A percentile compares a stretch with the other conserved stretches of the same genome.
phyloP scores from a whole-genome alignment of 371 early-diverging fungal species.

The Fennellomyces sp. region DNA sequence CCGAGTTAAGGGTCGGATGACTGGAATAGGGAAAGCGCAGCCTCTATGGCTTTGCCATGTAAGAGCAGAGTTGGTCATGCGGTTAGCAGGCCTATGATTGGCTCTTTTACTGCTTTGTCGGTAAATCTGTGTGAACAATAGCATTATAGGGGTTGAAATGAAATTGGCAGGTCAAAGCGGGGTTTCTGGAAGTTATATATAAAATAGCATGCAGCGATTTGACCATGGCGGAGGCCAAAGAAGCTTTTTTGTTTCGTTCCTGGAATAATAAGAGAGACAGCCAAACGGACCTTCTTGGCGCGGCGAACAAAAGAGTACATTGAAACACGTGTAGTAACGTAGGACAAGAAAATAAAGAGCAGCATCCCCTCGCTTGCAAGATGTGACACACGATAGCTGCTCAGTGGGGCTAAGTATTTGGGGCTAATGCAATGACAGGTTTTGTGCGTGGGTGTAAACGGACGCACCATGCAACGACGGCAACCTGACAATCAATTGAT shows the following conservation, averaged over 20 bases:
- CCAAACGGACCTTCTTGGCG: not conserved
- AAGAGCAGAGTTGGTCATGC: not conserved
- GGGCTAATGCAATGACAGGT: conserved; percentile 1
- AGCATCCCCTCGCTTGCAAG: too few relatives aligned
- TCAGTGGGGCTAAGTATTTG: not conserved
- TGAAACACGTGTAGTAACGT: not conserved
- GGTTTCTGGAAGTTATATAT: not conserved
- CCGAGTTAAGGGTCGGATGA: not conserved
- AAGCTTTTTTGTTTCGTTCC: not conserved
- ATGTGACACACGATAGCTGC: too few relatives aligned
- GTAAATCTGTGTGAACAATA: not conserved
- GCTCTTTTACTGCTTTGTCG: not conserved
- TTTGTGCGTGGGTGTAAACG: not conserved
- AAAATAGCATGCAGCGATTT: too few relatives aligned
- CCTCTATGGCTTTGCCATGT: too few relatives aligned
- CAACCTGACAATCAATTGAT: not conserved
- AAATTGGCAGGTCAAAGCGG: not conserved
- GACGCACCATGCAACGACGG: not conserved
- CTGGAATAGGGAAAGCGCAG: not conserved
- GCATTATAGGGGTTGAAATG: too few relatives aligned
- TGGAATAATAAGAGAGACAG: not conserved
- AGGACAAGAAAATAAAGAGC: not conserved
- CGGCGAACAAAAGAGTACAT: not conserved
- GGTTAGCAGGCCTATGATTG: not conserved
- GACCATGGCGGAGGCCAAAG: too few relatives aligned